phyloP scores from a whole-genome alignment of 306 rosid species.

The Cucumis cinereus region DNA sequence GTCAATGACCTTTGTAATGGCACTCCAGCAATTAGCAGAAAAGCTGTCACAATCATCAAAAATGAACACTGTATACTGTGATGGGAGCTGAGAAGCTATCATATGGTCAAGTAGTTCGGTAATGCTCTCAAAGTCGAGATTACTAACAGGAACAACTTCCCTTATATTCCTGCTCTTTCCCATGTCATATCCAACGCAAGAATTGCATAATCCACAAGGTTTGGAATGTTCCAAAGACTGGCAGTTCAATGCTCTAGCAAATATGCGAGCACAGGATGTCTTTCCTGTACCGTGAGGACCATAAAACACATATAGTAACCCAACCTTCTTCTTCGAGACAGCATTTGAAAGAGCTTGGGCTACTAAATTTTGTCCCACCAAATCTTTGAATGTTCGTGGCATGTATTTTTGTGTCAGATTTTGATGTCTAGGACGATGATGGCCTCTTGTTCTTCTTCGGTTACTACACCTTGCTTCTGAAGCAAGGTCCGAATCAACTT shows the following conservation, averaged over 20 bases:
- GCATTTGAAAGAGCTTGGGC: slow-evolving; percentile 97
- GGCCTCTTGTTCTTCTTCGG: slow-evolving; percentile 48
- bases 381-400: slow-evolving; percentile 78
- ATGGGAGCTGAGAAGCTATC: slow-evolving; percentile 61
- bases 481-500: slow-evolving; percentile 76
- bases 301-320: slow-evolving; percentile 74
- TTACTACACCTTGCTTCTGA: slow-evolving; percentile 82
- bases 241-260: slow-evolving; percentile 91
- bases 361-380: slow-evolving; percentile 90
- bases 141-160: slow-evolving; percentile 91
- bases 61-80: slow-evolving; percentile 74
- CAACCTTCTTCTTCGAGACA: slow-evolving; percentile 59
- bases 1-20: slow-evolving; percentile 90
- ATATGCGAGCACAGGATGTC: slow-evolving; percentile 84
- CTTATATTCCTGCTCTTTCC: slow-evolving; percentile 69
- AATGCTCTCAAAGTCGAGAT: slow-evolving; percentile 75
- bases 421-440: slow-evolving; percentile 48
- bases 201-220: slow-evolving; percentile 92
- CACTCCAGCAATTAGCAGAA: slow-evolving; percentile 82
- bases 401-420: slow-evolving; percentile 75
- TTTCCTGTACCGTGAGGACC: slow-evolving; percentile 99
- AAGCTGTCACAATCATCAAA: slow-evolving; percentile 87
- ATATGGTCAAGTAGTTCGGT: slow-evolving; percentile 69
- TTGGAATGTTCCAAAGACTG: slow-evolving; percentile 62
- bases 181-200: slow-evolving; percentile 64